A percentile compares a stretch with the other conserved stretches of the same genome.
phyloP scores from a whole-genome alignment of 805 yeast genomes.

The Kluyveromyces siamensis region DNA sequence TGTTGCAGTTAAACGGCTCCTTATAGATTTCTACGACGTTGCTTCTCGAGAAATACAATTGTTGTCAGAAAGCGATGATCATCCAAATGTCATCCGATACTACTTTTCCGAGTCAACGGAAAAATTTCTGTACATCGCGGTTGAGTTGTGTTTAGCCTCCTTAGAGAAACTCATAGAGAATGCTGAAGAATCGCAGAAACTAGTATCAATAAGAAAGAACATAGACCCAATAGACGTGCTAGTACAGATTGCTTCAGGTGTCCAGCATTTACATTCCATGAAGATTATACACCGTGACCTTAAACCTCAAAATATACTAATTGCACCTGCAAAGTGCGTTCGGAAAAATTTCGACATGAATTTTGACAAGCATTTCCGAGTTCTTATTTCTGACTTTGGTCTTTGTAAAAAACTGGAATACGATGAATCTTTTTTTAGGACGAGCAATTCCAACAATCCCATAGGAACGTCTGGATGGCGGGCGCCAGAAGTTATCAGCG shows the following conservation, averaged over 20 bases:
- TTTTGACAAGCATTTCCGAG: slow-evolving; percentile 30
- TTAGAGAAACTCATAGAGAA: slow-evolving; percentile 75
- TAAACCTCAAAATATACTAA: slow-evolving; percentile 88
- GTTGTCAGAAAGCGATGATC: slow-evolving; percentile 91
- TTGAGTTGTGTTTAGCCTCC: slow-evolving; percentile 85
- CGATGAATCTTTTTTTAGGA: slow-evolving; percentile 88
- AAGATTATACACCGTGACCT: slow-evolving; percentile 92
- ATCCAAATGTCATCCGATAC: slow-evolving; percentile 88
- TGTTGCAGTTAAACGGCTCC: slow-evolving; percentile 92
- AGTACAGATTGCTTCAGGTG: slow-evolving; percentile 73
- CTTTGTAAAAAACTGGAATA: slow-evolving; percentile 84
- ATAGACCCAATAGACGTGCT: slow-evolving; percentile 48
- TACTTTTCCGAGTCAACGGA: slow-evolving; percentile 90
- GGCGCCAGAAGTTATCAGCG: slow-evolving; percentile 74
- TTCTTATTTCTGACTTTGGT: slow-evolving; percentile 92
- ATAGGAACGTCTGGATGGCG: slow-evolving; percentile 99
- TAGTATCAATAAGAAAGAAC: slow-evolving; percentile 30
- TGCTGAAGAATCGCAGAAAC: slow-evolving; percentile 27
- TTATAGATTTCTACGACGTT: slow-evolving; percentile 85
- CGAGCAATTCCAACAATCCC: slow-evolving; percentile 75
- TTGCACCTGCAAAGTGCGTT: slow-evolving; percentile 55
- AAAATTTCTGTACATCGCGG: slow-evolving; percentile 81
- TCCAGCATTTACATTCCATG: slow-evolving; percentile 76
- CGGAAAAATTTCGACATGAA: slow-evolving; percentile 8
- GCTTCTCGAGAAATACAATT: slow-evolving; percentile 87